Evolutionary conservation across 805 yeast genomes (phyloP).

Genomic region (Kodamaea restingae): DNA sequence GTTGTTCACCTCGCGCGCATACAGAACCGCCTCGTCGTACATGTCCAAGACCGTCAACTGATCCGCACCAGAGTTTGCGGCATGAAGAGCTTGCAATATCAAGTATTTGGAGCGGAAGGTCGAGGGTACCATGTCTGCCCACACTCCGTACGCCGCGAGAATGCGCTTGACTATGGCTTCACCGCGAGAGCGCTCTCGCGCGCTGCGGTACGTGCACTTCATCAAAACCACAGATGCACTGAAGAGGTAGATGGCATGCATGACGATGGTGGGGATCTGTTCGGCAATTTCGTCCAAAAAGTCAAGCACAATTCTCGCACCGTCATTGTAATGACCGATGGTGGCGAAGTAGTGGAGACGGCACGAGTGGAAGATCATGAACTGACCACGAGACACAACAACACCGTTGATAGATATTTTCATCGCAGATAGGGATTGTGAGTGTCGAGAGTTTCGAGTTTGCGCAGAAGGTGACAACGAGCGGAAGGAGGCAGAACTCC

Average conservation of each 20-base stretch:
- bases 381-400: slow-evolving; percentile 8
- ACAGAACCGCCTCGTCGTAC: slow-evolving; percentile 44
- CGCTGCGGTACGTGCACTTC: slow-evolving; percentile 15
- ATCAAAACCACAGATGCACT: slow-evolving; percentile 15
- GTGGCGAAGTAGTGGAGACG: slow-evolving; percentile 3
- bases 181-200: slow-evolving; percentile 15
- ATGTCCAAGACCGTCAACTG: slow-evolving; percentile 39
- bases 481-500: background rate
- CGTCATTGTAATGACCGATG: slow-evolving; percentile 6
- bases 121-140: slow-evolving; percentile 33
- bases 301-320: slow-evolving; percentile 6
- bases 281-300: slow-evolving; percentile 3
- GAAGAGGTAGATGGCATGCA: slow-evolving; percentile 10
- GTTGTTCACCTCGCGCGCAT: slow-evolving; percentile 26
- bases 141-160: slow-evolving; percentile 24
- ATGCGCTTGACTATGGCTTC: slow-evolving; percentile 19
- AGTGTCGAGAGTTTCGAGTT: too few species aligned
- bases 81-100: slow-evolving; percentile 29
- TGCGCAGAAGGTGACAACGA: too few species aligned
- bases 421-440: too few species aligned
- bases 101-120: slow-evolving; percentile 37
- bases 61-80: slow-evolving; percentile 13
- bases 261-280: slow-evolving; percentile 1
- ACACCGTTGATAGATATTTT: background rate
- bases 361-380: slow-evolving; percentile 2